phyloP scores from a whole-genome alignment of 768 basidiomycete species.

The Boletus patriciae region DNA sequence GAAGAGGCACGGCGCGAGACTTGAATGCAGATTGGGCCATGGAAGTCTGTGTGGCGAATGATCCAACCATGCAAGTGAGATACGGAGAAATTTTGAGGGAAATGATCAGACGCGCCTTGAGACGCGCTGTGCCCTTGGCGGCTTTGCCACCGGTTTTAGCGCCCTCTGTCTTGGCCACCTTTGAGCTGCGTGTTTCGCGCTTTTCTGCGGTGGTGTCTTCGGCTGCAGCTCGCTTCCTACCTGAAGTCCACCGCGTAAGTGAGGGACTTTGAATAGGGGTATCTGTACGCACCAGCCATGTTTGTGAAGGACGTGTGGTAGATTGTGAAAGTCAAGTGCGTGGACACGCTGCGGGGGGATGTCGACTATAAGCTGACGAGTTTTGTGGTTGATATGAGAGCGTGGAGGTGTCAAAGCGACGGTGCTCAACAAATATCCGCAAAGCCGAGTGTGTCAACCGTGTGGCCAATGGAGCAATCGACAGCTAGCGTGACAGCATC shows the following conservation, averaged over 20 bases:
- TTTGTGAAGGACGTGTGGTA: not conserved
- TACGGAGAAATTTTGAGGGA: not conserved
- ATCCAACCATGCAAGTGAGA: constrained; percentile 3
- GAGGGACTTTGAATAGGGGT: constrained; percentile 13
- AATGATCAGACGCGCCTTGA: constrained; percentile 42
- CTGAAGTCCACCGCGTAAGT: constrained; percentile 17
- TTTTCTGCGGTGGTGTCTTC: constrained; percentile 31
- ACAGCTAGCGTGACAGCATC: constrained; percentile 34
- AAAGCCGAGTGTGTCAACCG: constrained; percentile 14
- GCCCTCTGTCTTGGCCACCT: constrained; percentile 49
- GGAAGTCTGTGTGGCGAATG: constrained; percentile 36
- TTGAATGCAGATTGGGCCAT: constrained; percentile 56
- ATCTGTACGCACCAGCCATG: constrained; percentile 32
- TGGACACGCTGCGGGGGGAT: not conserved
- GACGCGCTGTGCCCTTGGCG: constrained; percentile 40
- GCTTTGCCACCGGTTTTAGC: constrained; percentile 32
- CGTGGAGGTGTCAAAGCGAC: constrained; percentile 23
- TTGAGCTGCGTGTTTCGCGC: constrained; percentile 47
- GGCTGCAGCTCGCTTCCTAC: constrained; percentile 49
- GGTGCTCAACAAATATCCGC: constrained; percentile 24
- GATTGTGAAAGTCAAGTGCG: not conserved
- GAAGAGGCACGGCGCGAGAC: constrained; percentile 65
- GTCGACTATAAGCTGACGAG: not conserved
- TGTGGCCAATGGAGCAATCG: constrained; percentile 8
- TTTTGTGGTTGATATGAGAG: constrained; percentile 13